Evolutionary conservation across 2,329 filamentous ascomycete species (phyloP).

Genomic region (Massarina eburnea): DNA sequence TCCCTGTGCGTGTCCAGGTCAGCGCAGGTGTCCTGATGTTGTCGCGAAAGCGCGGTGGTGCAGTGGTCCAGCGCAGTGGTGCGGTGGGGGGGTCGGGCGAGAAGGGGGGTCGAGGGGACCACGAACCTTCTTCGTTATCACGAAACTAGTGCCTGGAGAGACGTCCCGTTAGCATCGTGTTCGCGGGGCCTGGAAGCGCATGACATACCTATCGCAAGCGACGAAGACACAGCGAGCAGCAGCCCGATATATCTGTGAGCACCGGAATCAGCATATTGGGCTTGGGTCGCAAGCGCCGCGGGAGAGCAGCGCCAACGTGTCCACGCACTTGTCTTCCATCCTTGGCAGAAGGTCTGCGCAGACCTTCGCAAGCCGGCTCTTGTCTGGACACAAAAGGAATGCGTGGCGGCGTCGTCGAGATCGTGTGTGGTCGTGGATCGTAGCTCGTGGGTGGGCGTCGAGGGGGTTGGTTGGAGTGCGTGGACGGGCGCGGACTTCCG

Average conservation of each 20-base stretch:
- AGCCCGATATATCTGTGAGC: constrained; percentile 47
- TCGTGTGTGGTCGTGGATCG: too few relatives aligned
- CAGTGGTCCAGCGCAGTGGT: constrained; percentile 1
- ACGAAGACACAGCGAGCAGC: constrained; percentile 44
- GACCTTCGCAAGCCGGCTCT: constrained; percentile 2
- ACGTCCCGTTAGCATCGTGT: constrained; percentile 13
- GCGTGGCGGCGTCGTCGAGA: constrained; percentile 1
- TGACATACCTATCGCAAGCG: constrained; percentile 41
- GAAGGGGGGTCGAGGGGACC: constrained; percentile 2
- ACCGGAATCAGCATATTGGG: constrained; percentile 22
- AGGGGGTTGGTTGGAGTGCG: too few relatives aligned
- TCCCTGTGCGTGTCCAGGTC: constrained; percentile 57
- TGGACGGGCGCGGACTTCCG: too few relatives aligned
- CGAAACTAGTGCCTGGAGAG: constrained; percentile 89
- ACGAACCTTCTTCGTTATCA: constrained; percentile 94
- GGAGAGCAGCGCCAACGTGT: constrained; percentile 7
- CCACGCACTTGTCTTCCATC: constrained; percentile 46
- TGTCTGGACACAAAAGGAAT: constrained; percentile 2
- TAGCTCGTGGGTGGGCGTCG: too few relatives aligned
- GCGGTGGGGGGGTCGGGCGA: neutral
- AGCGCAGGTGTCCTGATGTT: constrained; percentile 9
- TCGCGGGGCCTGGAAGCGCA: neutral
- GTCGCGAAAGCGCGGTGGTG: neutral
- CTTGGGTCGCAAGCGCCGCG: neutral
- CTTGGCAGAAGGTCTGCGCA: constrained; percentile 22